These are phyloP conservation scores for Lodderomyces orthopsilosis DNA, from an alignment of 1,139 yeast species.

Conservation along the genomic window DNA sequence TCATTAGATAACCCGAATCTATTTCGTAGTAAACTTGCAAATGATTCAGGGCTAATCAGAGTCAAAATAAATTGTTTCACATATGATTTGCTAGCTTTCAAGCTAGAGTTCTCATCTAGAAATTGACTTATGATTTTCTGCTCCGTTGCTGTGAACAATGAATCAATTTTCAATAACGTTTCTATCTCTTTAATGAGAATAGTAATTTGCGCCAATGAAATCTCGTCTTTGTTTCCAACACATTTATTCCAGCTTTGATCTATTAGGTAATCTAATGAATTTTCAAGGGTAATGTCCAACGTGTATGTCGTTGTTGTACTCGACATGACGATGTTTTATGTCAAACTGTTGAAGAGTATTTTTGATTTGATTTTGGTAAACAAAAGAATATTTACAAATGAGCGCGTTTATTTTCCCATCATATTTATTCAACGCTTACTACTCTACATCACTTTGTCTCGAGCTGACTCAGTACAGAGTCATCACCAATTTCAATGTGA, in stretches of 20 bases:
- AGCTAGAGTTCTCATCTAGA: slow-evolving; percentile 25
- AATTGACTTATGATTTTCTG: slow-evolving; percentile 23
- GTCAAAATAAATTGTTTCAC: slow-evolving; percentile 28
- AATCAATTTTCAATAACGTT: slow-evolving; percentile 18
- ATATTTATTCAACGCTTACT: no score
- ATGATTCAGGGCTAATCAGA: slow-evolving; percentile 22
- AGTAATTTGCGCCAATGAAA: slow-evolving; percentile 28
- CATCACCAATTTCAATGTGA: no score
- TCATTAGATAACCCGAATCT: slow-evolving; percentile 21
- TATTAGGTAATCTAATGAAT: slow-evolving; percentile 19
- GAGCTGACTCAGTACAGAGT: no score
- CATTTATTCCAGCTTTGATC: slow-evolving; percentile 28
- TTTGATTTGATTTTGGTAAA: background rate
- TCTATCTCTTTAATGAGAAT: slow-evolving; percentile 29
- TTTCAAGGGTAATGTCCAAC: background rate
- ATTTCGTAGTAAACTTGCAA: slow-evolving; percentile 25
- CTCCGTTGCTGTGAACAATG: slow-evolving; percentile 27
- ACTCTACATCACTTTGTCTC: no score
- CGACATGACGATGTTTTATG: background rate
- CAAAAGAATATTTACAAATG: background rate
- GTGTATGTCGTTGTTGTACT: background rate
- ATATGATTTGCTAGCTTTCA: slow-evolving; percentile 28
- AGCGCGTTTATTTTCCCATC: background rate
- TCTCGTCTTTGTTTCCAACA: slow-evolving; percentile 18
- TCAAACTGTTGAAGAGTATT: background rate